Conservation (phyloP, 2,329 filamentous ascomycete genomes). For the Verticillium longisporum region DNA sequence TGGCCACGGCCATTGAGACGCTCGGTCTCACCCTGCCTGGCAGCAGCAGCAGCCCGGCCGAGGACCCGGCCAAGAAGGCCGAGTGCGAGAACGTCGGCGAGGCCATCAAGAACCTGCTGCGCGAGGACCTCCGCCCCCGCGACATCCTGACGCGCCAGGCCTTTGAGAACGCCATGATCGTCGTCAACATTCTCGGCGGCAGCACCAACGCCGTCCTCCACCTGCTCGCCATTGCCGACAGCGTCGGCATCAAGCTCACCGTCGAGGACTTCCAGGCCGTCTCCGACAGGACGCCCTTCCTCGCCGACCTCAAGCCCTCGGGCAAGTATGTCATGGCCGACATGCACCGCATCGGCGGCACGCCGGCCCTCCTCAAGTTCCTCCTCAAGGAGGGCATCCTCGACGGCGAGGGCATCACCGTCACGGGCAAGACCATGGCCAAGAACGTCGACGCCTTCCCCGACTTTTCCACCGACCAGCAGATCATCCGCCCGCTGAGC, state of each 20-base stretch:
- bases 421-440: constrained; percentile 84
- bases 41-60: constrained; percentile 73
- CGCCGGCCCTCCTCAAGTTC: constrained; percentile 81
- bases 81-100: constrained; percentile 68
- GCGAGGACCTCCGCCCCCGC: constrained; percentile 68
- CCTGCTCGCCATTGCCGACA: constrained; percentile 76
- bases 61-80: constrained; percentile 61
- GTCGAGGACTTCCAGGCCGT: constrained; percentile 83
- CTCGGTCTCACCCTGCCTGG: constrained; percentile 83
- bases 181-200: constrained; percentile 76
- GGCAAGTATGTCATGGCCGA: constrained; percentile 85
- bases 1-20: constrained; percentile 88
- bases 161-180: constrained; percentile 79
- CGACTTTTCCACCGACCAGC: constrained; percentile 67
- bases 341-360: constrained; percentile 78
- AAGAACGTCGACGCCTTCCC: constrained; percentile 76
- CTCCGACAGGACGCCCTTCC: constrained; percentile 70
- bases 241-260: constrained; percentile 73
- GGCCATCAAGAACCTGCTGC: constrained; percentile 68
- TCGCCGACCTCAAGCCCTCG: constrained; percentile 78
- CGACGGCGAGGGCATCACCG: constrained; percentile 71
- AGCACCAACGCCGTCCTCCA: constrained; percentile 84
- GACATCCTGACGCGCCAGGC: constrained; percentile 76
- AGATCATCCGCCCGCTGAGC: constrained; percentile 71
- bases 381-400: constrained; percentile 77